Percentiles rank a stretch among this genome's conserved stretches.
These are phyloP conservation scores for Boletus reticuloceps DNA, from an alignment of 768 basidiomycete species.

Conservation along the genomic window DNA sequence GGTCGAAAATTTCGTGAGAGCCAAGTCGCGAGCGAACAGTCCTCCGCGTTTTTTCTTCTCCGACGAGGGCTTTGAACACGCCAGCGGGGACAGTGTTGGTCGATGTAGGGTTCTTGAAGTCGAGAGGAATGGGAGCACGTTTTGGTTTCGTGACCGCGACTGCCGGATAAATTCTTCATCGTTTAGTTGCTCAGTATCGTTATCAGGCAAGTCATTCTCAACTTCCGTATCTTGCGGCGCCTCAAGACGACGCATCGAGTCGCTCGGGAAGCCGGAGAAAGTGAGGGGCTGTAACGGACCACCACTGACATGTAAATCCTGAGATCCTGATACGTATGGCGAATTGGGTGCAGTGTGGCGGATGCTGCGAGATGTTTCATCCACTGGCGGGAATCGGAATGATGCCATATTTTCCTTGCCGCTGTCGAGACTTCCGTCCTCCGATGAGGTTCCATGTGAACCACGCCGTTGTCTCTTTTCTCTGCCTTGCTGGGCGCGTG, in stretches of 20 bases:
- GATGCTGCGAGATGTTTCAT: conserved; percentile 48
- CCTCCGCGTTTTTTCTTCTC: conserved; percentile 66
- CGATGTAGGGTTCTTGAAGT: conserved; percentile 65
- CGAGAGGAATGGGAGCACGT: conserved; percentile 75
- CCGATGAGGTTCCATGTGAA: conserved; percentile 35
- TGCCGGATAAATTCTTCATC: conserved; percentile 15
- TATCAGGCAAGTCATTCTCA: conserved; percentile 7
- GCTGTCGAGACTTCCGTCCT: conserved; percentile 47
- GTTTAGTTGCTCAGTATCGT: conserved; percentile 8
- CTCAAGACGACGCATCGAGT: conserved; percentile 24
- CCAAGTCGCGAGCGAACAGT: conserved; percentile 73
- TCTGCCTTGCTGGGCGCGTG: conserved; percentile 56
- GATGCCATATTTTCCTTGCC: conserved; percentile 60
- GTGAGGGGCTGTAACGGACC: conserved; percentile 49
- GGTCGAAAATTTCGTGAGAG: conserved; percentile 73
- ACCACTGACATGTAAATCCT: conserved; percentile 17
- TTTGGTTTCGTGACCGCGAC: conserved; percentile 39
- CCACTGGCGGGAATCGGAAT: conserved; percentile 68
- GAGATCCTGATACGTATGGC: conserved; percentile 31
- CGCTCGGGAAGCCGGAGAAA: conserved; percentile 58
- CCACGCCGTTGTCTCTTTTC: conserved; percentile 74
- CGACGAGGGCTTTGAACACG: conserved; percentile 75
- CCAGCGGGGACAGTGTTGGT: conserved; percentile 83
- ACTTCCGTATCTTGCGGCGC: conserved; percentile 11
- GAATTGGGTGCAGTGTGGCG: conserved; percentile 45